Evolutionary conservation across 2,329 filamentous ascomycete species (phyloP), one percentile per base, ranked within the genome.

Genomic region (Ambrosiella cleistominuta): DNA sequence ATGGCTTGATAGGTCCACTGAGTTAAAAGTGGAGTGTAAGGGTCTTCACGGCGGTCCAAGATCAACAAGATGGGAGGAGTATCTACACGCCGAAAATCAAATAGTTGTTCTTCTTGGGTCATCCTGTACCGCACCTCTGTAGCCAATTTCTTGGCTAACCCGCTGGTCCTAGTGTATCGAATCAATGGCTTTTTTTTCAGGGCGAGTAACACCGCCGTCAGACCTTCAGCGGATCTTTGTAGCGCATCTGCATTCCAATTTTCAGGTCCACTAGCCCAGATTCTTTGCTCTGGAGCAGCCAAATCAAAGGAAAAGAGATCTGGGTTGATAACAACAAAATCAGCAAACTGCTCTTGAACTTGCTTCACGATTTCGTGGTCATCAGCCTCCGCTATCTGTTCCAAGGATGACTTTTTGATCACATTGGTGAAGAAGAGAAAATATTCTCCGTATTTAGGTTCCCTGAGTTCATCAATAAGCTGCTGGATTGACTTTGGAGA

Each of bases 1-100:
- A 98, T 98, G n/a, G 93, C 93, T 71, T 98, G 93, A 66, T 98
- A 98, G 35, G 93, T 98, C 93, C 93, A 98, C 68, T 98, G 93
- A 2, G 89, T 95, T 54, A 98, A 77, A 9, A 98, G 74, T 0
- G 93, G 93, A 2, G 93, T 98, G 55, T 97, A 86, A 0, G 93
- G 91, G 66, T 98, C 93, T 67, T 96, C 90, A 68, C 93, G 81
- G 47, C 93, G 82, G 70, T 98, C 93, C 37, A 98, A 72, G 57
- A 98, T 81, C 39, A 98, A 76, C 12, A 98, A 75, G 64, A 98
- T 90, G 0, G 94, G 93, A 7, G 91, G 87, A 0, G 93, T 98
- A 69, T 98, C 93, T 56, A 90, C 85, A 69, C 88, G 90, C 63
- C 91, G 81, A 69, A 98, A 98, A 68, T 97, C 90, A 70, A 98